A percentile compares a stretch with the other conserved stretches of the same genome.
phyloP scores from a whole-genome alignment of 176 grass and related monocot species.

The Bothriochloa decipiens region DNA sequence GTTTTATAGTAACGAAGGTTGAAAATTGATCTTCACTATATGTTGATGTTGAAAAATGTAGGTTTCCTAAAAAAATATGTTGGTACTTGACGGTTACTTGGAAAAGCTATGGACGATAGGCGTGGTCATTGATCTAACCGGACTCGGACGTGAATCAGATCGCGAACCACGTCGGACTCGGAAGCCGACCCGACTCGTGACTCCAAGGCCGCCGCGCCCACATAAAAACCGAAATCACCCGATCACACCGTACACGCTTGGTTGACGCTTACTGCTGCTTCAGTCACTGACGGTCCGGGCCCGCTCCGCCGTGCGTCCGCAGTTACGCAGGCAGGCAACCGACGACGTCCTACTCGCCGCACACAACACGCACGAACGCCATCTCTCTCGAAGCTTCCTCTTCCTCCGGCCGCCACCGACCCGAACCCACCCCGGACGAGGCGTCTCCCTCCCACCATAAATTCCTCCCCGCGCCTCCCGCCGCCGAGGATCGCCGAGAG shows the following conservation, averaged over 20 bases:
- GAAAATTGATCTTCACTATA: no score
- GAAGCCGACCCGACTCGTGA: no score
- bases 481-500: neutral
- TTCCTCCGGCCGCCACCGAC: constrained; percentile 39
- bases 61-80: no score
- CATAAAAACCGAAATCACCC: no score
- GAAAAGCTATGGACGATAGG: no score
- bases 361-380: neutral
- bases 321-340: constrained; percentile 6
- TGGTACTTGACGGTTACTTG: no score
- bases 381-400: constrained; percentile 47
- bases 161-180: no score
- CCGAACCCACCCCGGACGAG: constrained; percentile 6
- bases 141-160: no score
- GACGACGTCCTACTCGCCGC: neutral
- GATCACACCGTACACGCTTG: neutral
- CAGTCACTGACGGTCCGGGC: constrained; percentile 16
- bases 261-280: neutral
- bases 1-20: no score
- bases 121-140: no score
- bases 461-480: neutral
- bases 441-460: neutral
- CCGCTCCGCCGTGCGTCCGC: constrained; percentile 5
- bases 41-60: no score
- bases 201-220: no score